Evolutionary conservation across 768 basidiomycete genomes (phyloP).

Genomic region (Xerocomellus chrysenteron): DNA sequence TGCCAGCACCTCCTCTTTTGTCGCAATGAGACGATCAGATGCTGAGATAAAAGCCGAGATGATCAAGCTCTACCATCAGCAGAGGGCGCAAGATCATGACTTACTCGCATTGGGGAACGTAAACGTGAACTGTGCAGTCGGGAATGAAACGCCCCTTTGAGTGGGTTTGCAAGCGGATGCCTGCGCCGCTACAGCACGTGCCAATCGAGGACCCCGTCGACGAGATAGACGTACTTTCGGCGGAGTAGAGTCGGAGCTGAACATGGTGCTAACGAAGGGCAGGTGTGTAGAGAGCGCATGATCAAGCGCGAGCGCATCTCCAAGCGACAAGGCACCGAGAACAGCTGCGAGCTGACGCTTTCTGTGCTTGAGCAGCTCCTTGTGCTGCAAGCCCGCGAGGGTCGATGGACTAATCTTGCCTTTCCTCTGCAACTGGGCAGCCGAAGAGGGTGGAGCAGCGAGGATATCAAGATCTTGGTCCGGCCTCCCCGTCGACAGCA

Average conservation of each 20-base stretch:
- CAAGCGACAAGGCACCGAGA: constrained; percentile 62
- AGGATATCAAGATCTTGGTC: constrained; percentile 26
- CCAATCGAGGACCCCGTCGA: constrained; percentile 50
- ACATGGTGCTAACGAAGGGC: constrained; percentile 35
- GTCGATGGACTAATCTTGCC: constrained; percentile 60
- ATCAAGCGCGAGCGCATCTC: constrained; percentile 73
- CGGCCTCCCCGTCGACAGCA: constrained; percentile 25
- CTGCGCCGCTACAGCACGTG: constrained; percentile 40
- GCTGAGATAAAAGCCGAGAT: constrained; percentile 45
- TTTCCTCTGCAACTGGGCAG: constrained; percentile 24
- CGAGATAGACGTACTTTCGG: constrained; percentile 54
- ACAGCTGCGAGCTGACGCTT: constrained; percentile 72
- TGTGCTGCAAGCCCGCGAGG: constrained; percentile 69
- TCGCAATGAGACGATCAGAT: constrained; percentile 66
- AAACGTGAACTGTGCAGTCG: constrained; percentile 58
- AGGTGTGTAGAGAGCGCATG: constrained; percentile 62
- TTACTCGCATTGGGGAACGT: constrained; percentile 67
- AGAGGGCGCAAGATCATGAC: constrained; percentile 38
- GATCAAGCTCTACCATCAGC: constrained; percentile 28
- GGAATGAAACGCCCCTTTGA: constrained; percentile 42
- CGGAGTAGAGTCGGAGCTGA: constrained; percentile 28
- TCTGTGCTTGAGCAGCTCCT: constrained; percentile 66
- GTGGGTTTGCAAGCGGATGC: constrained; percentile 5
- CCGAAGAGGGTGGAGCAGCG: constrained; percentile 18
- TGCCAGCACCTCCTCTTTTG: constrained; percentile 64